phyloP scores from a whole-genome alignment of 2,329 filamentous ascomycete species.

The Periconia macrospinosa region DNA sequence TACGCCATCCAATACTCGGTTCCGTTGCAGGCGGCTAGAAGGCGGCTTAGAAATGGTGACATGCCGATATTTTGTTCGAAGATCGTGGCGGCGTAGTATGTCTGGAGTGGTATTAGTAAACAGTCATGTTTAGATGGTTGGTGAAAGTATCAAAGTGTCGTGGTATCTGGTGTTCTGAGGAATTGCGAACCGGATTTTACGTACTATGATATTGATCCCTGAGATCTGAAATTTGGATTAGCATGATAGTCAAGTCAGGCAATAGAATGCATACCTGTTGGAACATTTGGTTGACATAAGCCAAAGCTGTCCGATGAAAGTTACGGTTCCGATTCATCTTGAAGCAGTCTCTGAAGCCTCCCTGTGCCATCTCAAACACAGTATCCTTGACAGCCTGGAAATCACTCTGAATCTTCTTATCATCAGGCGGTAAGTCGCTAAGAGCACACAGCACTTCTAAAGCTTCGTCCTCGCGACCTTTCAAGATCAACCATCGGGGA shows the following conservation, averaged over 20 bases:
- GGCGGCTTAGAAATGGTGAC: slow-evolving; percentile 36
- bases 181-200: not conserved
- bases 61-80: slow-evolving; percentile 47
- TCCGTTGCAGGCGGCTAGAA: slow-evolving; percentile 46
- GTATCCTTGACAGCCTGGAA: slow-evolving; percentile 42
- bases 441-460: slow-evolving; percentile 39
- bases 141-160: too few relatives aligned
- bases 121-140: too few relatives aligned
- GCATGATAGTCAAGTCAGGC: slow-evolving; percentile 22
- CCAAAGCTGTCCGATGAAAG: slow-evolving; percentile 48
- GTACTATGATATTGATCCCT: slow-evolving; percentile 32
- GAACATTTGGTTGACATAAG: slow-evolving; percentile 50
- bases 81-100: slow-evolving; percentile 48
- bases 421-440: slow-evolving; percentile 43
- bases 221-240: slow-evolving; percentile 49
- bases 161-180: not conserved
- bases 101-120: slow-evolving; percentile 24
- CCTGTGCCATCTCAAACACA: slow-evolving; percentile 44
- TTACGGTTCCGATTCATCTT: slow-evolving; percentile 55
- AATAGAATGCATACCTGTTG: slow-evolving; percentile 39
- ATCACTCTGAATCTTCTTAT: slow-evolving; percentile 41
- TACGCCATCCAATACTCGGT: slow-evolving; percentile 44
- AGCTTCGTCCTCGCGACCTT: slow-evolving; percentile 51
- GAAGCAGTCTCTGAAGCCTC: slow-evolving; percentile 60
- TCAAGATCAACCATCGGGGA: slow-evolving; percentile 57